Percentiles rank a stretch among this genome's conserved stretches.
These are phyloP conservation scores for Yamadazyma trypodendri DNA, from an alignment of 1,139 yeast species.

Conservation along the genomic window DNA sequence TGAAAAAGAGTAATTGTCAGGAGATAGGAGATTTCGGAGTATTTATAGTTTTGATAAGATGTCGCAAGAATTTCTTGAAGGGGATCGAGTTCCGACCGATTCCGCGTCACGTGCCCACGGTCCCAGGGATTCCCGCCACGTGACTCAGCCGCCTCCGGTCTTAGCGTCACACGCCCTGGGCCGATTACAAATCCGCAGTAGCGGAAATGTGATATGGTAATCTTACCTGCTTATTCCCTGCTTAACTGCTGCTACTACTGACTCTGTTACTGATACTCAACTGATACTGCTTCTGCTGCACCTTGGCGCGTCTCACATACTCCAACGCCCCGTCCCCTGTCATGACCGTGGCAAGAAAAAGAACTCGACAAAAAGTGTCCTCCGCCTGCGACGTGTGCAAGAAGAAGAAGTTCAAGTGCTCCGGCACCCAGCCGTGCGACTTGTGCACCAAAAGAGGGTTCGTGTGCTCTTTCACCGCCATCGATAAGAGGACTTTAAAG, in stretches of 20 bases:
- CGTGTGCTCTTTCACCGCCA: conserved; percentile 25
- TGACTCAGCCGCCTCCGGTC: too few species aligned
- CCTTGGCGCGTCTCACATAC: too few species aligned
- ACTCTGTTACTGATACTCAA: too few species aligned
- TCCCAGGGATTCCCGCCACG: too few species aligned
- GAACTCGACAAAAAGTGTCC: conserved; percentile 34
- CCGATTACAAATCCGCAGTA: too few species aligned
- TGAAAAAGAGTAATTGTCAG: background rate
- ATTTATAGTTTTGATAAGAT: background rate
- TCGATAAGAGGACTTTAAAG: conserved; percentile 29
- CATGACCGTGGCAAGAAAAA: too few species aligned
- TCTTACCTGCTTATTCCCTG: background rate
- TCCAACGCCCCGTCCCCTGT: too few species aligned
- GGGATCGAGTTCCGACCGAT: background rate
- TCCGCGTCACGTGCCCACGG: background rate
- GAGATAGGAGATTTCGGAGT: background rate
- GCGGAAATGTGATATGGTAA: background rate
- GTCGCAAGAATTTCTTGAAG: background rate
- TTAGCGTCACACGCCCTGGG: too few species aligned
- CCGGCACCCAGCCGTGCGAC: conserved; percentile 29
- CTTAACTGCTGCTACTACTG: too few species aligned
- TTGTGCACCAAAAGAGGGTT: conserved; percentile 24
- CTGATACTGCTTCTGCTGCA: too few species aligned
- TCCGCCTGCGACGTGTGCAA: conserved; percentile 43
- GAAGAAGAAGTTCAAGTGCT: conserved; percentile 35